Evolutionary conservation across 176 grass and related monocot genomes (phyloP).

Genomic region (Pontederia crassipes): DNA sequence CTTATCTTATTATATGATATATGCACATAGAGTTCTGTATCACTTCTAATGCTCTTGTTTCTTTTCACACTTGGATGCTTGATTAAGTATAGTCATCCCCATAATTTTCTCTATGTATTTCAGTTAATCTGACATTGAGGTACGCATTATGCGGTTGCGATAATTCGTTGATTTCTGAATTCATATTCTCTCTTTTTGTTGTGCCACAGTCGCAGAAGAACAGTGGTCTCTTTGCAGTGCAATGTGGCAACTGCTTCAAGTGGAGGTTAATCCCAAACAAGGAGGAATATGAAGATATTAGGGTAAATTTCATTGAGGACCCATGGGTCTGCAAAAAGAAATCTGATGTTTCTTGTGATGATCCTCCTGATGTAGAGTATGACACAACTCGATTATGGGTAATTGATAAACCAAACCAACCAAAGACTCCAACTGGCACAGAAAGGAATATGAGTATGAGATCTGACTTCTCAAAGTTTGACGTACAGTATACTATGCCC

Average conservation of each 20-base stretch:
- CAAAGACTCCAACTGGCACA: constrained; percentile 49
- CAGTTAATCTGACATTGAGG: too few relatives aligned
- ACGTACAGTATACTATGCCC: constrained; percentile 72
- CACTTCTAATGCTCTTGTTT: too few relatives aligned
- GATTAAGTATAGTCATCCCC: too few relatives aligned
- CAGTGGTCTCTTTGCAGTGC: constrained; percentile 49
- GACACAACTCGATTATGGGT: constrained; percentile 64
- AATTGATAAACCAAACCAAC: constrained; percentile 72
- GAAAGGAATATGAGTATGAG: constrained; percentile 63
- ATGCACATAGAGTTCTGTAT: too few relatives aligned
- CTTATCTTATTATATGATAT: too few relatives aligned
- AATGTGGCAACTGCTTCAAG: constrained; percentile 64
- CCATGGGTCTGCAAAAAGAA: constrained; percentile 71
- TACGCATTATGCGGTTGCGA: too few relatives aligned
- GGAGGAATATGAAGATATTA: constrained; percentile 65
- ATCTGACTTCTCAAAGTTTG: constrained; percentile 69
- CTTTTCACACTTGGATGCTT: too few relatives aligned
- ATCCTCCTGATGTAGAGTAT: constrained; percentile 60
- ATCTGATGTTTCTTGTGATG: constrained; percentile 43
- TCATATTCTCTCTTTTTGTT: too few relatives aligned
- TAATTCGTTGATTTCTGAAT: too few relatives aligned
- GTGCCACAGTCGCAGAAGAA: too few relatives aligned
- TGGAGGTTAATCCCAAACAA: constrained; percentile 57
- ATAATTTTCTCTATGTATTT: too few relatives aligned
- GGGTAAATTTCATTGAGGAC: constrained; percentile 53